Evolutionary conservation across 805 yeast genomes (phyloP).

Genomic region (Zygotorulaspora chibaensis): DNA sequence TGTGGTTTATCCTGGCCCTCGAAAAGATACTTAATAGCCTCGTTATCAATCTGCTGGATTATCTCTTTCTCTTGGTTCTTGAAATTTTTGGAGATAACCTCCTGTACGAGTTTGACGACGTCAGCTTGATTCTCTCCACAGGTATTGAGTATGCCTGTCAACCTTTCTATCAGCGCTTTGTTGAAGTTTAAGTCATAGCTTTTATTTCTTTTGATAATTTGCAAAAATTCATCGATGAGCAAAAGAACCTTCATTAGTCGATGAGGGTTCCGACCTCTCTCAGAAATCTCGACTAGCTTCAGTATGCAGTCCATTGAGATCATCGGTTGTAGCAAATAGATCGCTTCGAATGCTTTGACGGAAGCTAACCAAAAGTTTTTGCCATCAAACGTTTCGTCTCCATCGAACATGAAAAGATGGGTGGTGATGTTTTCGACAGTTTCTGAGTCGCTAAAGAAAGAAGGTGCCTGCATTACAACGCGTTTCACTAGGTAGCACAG

Average conservation of each 20-base stretch:
- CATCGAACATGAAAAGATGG: constrained; percentile 12
- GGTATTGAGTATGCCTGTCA: constrained; percentile 34
- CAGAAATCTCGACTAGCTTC: constrained; percentile 3
- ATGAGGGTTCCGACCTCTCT: neutral
- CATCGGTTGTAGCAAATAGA: constrained; percentile 27
- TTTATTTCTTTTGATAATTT: constrained; percentile 27
- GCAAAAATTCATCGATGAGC: constrained; percentile 27
- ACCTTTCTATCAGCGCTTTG: constrained; percentile 1
- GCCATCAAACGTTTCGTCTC: constrained; percentile 14
- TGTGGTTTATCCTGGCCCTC: constrained; percentile 3
- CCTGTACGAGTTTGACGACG: constrained; percentile 25
- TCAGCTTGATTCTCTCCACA: constrained; percentile 21
- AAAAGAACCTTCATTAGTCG: constrained; percentile 13
- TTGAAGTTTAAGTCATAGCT: constrained; percentile 28
- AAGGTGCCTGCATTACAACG: constrained; percentile 37
- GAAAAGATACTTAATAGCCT: neutral
- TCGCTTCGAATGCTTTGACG: constrained; percentile 31
- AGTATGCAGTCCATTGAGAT: constrained; percentile 9
- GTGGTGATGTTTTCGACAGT: constrained; percentile 12
- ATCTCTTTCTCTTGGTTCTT: constrained; percentile 7
- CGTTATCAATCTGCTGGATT: constrained; percentile 1
- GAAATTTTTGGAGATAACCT: constrained; percentile 25
- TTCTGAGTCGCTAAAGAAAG: constrained; percentile 12
- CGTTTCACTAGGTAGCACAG: constrained; percentile 44
- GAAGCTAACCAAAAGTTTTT: constrained; percentile 31